Percentiles rank a stretch among this genome's conserved stretches.
Evolutionary conservation across 208 protist genomes (phyloP).

Genomic region (Leishmania arabica): DNA sequence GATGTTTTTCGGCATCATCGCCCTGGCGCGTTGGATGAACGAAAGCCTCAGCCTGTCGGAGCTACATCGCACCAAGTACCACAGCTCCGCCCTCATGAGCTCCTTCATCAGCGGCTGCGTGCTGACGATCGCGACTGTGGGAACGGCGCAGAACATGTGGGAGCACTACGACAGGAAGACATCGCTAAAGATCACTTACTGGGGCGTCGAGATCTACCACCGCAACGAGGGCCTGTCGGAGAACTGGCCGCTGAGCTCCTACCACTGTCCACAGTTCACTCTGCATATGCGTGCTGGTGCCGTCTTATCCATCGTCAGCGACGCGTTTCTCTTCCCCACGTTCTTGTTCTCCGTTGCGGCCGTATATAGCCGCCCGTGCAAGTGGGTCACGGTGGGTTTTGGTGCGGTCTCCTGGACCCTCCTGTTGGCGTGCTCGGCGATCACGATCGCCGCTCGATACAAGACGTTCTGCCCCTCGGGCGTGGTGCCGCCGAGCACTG

Average conservation of each 20-base stretch:
- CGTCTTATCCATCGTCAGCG: constrained; percentile 53
- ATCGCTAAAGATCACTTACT: constrained; percentile 48
- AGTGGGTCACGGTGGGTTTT: constrained; percentile 39
- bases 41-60: constrained; percentile 30
- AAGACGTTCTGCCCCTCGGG: constrained; percentile 38
- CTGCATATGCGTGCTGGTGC: constrained; percentile 29
- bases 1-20: constrained; percentile 36
- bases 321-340: constrained; percentile 38
- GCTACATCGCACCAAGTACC: constrained; percentile 16
- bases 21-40: constrained; percentile 38
- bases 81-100: constrained; percentile 17
- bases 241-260: constrained; percentile 34
- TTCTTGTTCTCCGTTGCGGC: constrained; percentile 35
- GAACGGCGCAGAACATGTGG: constrained; percentile 46
- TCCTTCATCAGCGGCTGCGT: constrained; percentile 21
- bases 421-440: constrained; percentile 46
- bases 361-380: constrained; percentile 44
- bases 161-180: constrained; percentile 36
- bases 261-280: constrained; percentile 40
- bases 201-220: constrained; percentile 51
- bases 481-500: not conserved
- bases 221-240: constrained; percentile 29
- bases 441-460: constrained; percentile 45
- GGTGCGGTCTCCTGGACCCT: constrained; percentile 28
- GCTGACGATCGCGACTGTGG: constrained; percentile 42